These are phyloP conservation scores for Leishmania gerbilli DNA, from an alignment of 208 protist genomes.

Conservation along the genomic window DNA sequence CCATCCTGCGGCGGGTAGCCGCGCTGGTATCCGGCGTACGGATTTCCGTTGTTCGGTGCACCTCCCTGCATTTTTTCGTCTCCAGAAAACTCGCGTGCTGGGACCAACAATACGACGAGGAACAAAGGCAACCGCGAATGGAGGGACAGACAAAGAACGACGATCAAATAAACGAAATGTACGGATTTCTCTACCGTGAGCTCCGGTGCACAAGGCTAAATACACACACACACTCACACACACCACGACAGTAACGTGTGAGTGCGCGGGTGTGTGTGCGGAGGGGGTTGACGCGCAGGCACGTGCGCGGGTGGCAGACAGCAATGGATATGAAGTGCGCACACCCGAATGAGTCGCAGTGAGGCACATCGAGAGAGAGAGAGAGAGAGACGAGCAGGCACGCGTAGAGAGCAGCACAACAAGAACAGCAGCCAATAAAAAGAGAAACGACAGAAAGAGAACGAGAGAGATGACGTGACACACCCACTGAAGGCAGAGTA, in stretches of 20 bases:
- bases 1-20: constrained; percentile 20
- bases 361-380: background rate
- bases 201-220: background rate
- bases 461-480: background rate
- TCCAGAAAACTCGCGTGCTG: background rate
- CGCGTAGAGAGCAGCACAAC: background rate
- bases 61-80: constrained; percentile 29
- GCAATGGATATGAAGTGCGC: background rate
- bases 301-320: background rate
- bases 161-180: constrained; percentile 23
- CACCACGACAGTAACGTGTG: background rate
- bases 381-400: background rate
- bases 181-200: constrained; percentile 2
- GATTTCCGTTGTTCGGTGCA: constrained; percentile 28
- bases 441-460: background rate
- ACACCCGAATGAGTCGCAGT: background rate
- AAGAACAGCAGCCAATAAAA: background rate
- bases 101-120: background rate
- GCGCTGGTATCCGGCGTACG: constrained; percentile 30
- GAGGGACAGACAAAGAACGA: constrained; percentile 2
- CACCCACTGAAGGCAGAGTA: background rate
- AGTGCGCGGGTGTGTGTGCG: background rate
- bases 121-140: background rate
- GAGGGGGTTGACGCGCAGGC: background rate
- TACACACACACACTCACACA: background rate